Evolutionary conservation across 768 basidiomycete genomes (phyloP).

Genomic region (Kwoniella sp.): DNA sequence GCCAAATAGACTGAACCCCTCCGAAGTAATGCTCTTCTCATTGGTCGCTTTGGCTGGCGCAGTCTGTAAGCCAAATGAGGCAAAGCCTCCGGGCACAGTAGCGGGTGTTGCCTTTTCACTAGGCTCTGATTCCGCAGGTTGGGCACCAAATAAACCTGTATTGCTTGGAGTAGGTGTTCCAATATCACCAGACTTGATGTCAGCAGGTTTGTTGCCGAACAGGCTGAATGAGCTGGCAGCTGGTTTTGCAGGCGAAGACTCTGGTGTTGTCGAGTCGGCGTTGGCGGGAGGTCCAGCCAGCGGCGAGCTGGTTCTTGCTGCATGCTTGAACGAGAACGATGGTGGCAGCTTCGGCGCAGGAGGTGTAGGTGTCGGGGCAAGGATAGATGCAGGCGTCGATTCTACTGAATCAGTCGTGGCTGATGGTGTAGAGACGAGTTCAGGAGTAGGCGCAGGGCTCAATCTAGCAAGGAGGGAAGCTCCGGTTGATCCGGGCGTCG

Average conservation of each 20-base stretch:
- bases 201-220: constrained; percentile 16
- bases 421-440: not conserved
- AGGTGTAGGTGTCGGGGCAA: constrained; percentile 1
- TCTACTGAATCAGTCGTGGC: not conserved
- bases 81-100: no score
- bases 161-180: constrained; percentile 3
- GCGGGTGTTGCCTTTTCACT: not conserved
- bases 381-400: not conserved
- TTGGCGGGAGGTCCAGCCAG: constrained; percentile 39
- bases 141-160: constrained; percentile 8
- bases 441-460: constrained; percentile 15
- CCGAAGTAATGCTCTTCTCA: not conserved
- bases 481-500: constrained; percentile 11
- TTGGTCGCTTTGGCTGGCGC: not conserved
- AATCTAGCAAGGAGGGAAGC: constrained; percentile 25
- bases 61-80: no score
- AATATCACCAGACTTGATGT: no score
- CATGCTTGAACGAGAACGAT: constrained; percentile 37
- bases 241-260: constrained; percentile 33
- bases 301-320: constrained; percentile 42
- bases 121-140: not conserved
- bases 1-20: constrained; percentile 18
- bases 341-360: constrained; percentile 14
- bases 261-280: constrained; percentile 26
- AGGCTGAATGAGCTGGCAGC: constrained; percentile 13